A percentile compares a stretch with the other conserved stretches of the same genome.
These are phyloP conservation scores for Candida labiduridarum DNA, from an alignment of 1,139 yeast species.

Conservation along the genomic window DNA sequence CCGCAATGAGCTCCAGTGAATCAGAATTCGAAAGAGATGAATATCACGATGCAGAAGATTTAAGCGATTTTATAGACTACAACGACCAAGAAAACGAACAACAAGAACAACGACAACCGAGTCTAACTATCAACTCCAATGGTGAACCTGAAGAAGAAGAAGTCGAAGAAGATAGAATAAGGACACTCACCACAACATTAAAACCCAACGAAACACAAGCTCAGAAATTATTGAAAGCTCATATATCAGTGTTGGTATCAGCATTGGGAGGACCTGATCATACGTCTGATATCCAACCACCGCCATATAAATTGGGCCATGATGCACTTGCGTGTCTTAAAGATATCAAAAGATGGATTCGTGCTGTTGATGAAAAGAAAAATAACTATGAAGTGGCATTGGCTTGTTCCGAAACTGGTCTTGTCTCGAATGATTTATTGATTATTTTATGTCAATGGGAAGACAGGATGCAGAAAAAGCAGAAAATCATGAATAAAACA, in stretches of 20 bases:
- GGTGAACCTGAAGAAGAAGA: conserved; percentile 10
- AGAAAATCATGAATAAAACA: conserved; percentile 30
- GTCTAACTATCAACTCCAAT: conserved; percentile 9
- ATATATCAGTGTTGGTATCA: conserved; percentile 70
- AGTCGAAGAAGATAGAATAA: conserved; percentile 31
- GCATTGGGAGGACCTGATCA: conserved; percentile 84
- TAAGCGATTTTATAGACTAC: conserved; percentile 14
- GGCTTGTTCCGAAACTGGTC: conserved; percentile 81
- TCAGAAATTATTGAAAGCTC: conserved; percentile 58
- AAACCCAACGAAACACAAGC: conserved; percentile 42
- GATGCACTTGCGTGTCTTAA: conserved; percentile 89
- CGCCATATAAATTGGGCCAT: conserved; percentile 78
- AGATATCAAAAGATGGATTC: conserved; percentile 87
- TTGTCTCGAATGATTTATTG: conserved; percentile 71
- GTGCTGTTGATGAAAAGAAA: conserved; percentile 74
- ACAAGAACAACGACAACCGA: conserved; percentile 1
- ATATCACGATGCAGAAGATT: conserved; percentile 16
- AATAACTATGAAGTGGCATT: conserved; percentile 78
- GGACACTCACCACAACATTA: conserved; percentile 28
- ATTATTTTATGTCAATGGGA: conserved; percentile 84
- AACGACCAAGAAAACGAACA: conserved; percentile 13
- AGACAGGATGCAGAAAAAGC: conserved; percentile 26
- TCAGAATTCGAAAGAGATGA: conserved; percentile 24
- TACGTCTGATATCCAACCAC: conserved; percentile 40
- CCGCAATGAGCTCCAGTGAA: conserved; percentile 10